A percentile compares a stretch with the other conserved stretches of the same genome.
Evolutionary conservation across 176 grass and related monocot species (phyloP).

Genomic region (Oryza coarctata): DNA sequence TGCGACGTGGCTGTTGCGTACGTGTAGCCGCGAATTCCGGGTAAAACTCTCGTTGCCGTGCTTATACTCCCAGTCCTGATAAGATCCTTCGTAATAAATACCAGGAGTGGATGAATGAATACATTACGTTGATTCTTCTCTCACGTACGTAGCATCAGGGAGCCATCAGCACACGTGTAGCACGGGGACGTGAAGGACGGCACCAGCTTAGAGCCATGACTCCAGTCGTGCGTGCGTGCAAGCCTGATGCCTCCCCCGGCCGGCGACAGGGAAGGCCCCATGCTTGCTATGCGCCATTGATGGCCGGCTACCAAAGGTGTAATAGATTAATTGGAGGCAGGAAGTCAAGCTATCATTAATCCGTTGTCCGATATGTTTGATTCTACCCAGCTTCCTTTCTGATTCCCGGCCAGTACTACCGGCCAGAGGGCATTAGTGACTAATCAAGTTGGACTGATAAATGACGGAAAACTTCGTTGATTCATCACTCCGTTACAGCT

Average conservation of each 20-base stretch:
- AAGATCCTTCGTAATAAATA: neutral
- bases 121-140: neutral
- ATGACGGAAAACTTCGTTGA: conserved; percentile 37
- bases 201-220: too few relatives aligned
- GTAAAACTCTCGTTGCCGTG: too few relatives aligned
- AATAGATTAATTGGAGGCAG: conserved; percentile 28
- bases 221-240: neutral
- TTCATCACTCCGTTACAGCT: conserved; percentile 3
- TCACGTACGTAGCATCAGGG: neutral
- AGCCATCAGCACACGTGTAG: conserved; percentile 24
- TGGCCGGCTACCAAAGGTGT: conserved; percentile 20
- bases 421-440: conserved; percentile 14
- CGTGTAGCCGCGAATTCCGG: too few relatives aligned
- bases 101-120: too few relatives aligned
- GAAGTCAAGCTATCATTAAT: conserved; percentile 43
- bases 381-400: neutral
- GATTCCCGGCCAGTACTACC: conserved; percentile 9
- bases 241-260: neutral
- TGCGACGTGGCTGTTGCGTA: too few relatives aligned
- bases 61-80: too few relatives aligned
- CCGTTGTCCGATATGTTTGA: conserved; percentile 36
- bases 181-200: conserved; percentile 27
- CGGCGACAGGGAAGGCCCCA: conserved; percentile 29
- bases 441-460: conserved; percentile 41
- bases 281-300: conserved; percentile 41